These are phyloP conservation scores for Cercospora berteroae DNA, from an alignment of 2,329 filamentous ascomycete species.

Conservation along the genomic window DNA sequence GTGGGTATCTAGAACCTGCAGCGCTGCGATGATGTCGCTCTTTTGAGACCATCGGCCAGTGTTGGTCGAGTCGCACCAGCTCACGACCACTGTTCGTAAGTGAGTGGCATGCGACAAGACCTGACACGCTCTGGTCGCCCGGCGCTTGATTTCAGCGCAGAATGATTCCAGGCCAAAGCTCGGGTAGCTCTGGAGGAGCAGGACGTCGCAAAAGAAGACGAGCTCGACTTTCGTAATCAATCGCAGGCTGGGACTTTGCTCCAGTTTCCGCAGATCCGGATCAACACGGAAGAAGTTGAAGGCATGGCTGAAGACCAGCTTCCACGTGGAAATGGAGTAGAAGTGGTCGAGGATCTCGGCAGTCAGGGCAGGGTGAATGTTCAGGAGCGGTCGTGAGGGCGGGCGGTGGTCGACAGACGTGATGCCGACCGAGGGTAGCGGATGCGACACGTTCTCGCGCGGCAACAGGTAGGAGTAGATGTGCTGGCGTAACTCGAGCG, in stretches of 20 bases:
- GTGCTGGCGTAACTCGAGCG: conserved; percentile 45
- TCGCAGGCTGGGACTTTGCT: conserved; percentile 22
- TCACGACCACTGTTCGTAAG: conserved; percentile 31
- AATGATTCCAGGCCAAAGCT: conserved; percentile 33
- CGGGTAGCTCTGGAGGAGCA: conserved; percentile 36
- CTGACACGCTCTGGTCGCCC: conserved; percentile 33
- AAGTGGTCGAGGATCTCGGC: conserved; percentile 35
- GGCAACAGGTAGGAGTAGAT: conserved; percentile 44
- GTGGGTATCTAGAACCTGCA: conserved; percentile 21
- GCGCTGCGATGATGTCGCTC: conserved; percentile 29
- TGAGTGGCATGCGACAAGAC: conserved; percentile 29
- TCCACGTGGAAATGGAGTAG: conserved; percentile 35
- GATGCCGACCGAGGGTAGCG: conserved; percentile 36
- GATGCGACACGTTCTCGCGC: conserved; percentile 28
- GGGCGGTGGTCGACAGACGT: conserved; percentile 36
- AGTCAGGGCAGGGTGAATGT: conserved; percentile 31
- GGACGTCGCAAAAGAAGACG: conserved; percentile 37
- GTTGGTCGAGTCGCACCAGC: conserved; percentile 37
- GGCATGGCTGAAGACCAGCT: conserved; percentile 38
- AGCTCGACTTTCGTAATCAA: conserved; percentile 36
- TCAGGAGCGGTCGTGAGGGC: conserved; percentile 28
- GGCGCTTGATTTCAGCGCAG: conserved; percentile 33
- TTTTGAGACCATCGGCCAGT: conserved; percentile 32
- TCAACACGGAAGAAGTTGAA: conserved; percentile 41
- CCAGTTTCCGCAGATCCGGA: conserved; percentile 33